Evolutionary conservation across 441 rosid genomes (phyloP).

Genomic region (Flueggea neowawraea): DNA sequence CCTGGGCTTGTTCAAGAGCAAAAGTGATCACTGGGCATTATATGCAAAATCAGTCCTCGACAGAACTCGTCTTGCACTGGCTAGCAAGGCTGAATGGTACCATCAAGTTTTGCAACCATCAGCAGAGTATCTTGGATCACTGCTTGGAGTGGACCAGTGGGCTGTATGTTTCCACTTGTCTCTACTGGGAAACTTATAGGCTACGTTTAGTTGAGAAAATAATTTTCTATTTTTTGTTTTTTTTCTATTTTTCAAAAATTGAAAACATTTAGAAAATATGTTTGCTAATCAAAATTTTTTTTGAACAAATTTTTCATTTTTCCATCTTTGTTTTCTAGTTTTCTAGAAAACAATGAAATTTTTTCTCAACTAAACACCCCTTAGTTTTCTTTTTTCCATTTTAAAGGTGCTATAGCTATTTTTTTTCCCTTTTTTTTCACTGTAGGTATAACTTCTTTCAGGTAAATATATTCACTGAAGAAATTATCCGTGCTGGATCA

Average conservation of each 20-base stretch:
- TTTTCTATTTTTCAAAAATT: no score
- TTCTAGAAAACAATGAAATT: no score
- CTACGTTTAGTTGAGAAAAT: no score
- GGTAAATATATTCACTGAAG: constrained; percentile 93
- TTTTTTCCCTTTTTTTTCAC: background rate
- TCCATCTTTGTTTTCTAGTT: no score
- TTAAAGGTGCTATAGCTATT: constrained; percentile 1
- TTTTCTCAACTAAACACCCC: no score
- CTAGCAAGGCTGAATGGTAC: constrained; percentile 90
- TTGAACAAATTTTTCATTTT: no score
- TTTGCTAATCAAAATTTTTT: no score
- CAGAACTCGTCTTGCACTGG: constrained; percentile 90
- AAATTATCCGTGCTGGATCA: constrained; percentile 96
- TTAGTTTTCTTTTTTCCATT: constrained; percentile 11
- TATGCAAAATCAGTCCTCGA: constrained; percentile 96
- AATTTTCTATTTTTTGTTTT: no score
- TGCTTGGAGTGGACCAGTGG: constrained; percentile 80
- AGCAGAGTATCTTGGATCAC: constrained; percentile 91
- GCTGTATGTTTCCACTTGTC: constrained; percentile 63
- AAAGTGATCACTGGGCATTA: constrained; percentile 78
- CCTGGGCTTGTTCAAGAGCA: constrained; percentile 55
- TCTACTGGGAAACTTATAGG: constrained; percentile 2
- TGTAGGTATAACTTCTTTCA: constrained; percentile 27
- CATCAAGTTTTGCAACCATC: constrained; percentile 90
- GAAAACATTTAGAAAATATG: no score